These are phyloP conservation scores for Pyrenula aspistea DNA, from an alignment of 495 filamentous ascomycete species.

Conservation along the genomic window DNA sequence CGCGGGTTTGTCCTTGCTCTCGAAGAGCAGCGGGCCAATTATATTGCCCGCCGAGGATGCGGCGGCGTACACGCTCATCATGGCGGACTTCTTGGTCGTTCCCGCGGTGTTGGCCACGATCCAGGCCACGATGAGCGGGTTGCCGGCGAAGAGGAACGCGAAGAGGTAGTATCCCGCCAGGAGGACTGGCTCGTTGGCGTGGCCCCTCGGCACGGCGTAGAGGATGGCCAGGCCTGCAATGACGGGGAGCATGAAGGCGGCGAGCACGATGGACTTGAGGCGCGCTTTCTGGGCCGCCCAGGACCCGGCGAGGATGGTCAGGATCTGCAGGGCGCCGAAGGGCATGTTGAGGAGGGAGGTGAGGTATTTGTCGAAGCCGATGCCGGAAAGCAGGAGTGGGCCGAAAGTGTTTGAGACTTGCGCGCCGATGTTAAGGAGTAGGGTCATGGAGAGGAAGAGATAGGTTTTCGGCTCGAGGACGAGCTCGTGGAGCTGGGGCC, in stretches of 20 bases:
- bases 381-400: slow-evolving; percentile 46
- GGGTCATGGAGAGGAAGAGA: slow-evolving; percentile 35
- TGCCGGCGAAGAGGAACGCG: slow-evolving; percentile 44
- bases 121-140: slow-evolving; percentile 37
- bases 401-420: slow-evolving; percentile 48
- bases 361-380: slow-evolving; percentile 44
- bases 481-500: slow-evolving; percentile 31
- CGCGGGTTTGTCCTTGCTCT: slow-evolving; percentile 23
- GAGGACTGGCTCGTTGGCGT: slow-evolving; percentile 24
- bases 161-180: slow-evolving; percentile 52
- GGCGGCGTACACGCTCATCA: slow-evolving; percentile 38
- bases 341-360: slow-evolving; percentile 40
- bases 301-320: slow-evolving; percentile 27
- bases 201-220: slow-evolving; percentile 34
- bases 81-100: slow-evolving; percentile 38
- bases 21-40: slow-evolving; percentile 33
- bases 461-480: slow-evolving; percentile 35
- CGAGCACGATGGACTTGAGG: slow-evolving; percentile 37
- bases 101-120: slow-evolving; percentile 38
- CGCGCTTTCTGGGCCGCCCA: slow-evolving; percentile 36
- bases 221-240: slow-evolving; percentile 44
- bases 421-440: slow-evolving; percentile 51
- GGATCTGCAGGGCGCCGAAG: slow-evolving; percentile 31
- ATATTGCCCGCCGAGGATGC: slow-evolving; percentile 33
- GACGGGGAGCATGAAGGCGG: slow-evolving; percentile 38